phyloP scores from a whole-genome alignment of 805 yeast genomes.

The Candida cerambycidarum region DNA sequence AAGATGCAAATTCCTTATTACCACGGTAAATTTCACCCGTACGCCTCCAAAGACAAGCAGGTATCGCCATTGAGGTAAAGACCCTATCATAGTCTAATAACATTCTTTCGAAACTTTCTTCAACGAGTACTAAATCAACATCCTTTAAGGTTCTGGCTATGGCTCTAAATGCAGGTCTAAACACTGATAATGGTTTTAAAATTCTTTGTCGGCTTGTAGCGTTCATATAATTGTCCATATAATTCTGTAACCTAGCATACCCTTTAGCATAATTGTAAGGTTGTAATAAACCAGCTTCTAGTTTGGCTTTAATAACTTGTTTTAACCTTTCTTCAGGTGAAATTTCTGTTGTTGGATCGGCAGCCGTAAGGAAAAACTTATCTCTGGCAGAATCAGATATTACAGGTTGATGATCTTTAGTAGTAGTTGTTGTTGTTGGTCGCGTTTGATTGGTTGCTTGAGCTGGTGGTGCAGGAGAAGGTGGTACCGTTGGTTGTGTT shows the following conservation, averaged over 20 bases:
- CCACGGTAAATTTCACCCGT: slow-evolving; percentile 96
- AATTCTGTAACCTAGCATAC: slow-evolving; percentile 81
- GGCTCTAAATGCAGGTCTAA: slow-evolving; percentile 91
- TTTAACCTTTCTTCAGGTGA: slow-evolving; percentile 92
- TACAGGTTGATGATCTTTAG: slow-evolving; percentile 32
- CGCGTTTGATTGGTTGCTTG: slow-evolving; percentile 5
- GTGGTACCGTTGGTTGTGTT: slow-evolving; percentile 1
- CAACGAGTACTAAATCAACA: slow-evolving; percentile 87
- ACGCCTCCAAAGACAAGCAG: slow-evolving; percentile 96
- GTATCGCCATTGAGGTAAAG: slow-evolving; percentile 95
- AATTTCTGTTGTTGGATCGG: slow-evolving; percentile 92
- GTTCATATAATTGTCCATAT: slow-evolving; percentile 93
- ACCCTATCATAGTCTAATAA: slow-evolving; percentile 89
- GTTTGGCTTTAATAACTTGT: slow-evolving; percentile 90
- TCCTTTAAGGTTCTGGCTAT: slow-evolving; percentile 88
- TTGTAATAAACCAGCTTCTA: slow-evolving; percentile 87
- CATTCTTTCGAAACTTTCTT: slow-evolving; percentile 93
- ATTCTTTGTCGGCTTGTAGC: slow-evolving; percentile 80
- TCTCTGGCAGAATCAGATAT: slow-evolving; percentile 81
- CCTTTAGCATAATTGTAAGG: slow-evolving; percentile 96
- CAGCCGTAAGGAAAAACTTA: slow-evolving; percentile 92
- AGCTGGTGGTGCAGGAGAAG: slow-evolving; percentile 4
- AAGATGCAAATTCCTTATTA: slow-evolving; percentile 90
- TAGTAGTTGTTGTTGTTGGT: not conserved
- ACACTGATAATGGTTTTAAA: slow-evolving; percentile 77